These are phyloP conservation scores for Tulasnella sp. DNA, from an alignment of 768 basidiomycete species.

Conservation along the genomic window DNA sequence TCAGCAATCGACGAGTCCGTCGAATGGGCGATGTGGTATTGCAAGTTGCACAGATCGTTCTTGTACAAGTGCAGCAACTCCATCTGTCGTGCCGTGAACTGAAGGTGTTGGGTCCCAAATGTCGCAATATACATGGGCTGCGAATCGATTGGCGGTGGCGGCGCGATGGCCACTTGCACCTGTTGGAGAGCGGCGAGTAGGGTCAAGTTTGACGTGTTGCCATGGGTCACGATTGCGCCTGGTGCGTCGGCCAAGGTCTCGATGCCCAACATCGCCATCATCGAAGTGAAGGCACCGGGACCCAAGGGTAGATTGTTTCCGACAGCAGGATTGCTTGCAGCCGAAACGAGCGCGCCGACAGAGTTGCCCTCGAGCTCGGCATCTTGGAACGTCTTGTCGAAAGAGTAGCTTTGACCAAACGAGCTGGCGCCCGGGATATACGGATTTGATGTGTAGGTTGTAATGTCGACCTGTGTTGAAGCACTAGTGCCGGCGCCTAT, in stretches of 20 bases:
- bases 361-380: not conserved
- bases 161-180: not conserved
- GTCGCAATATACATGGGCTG: not conserved
- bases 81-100: not conserved
- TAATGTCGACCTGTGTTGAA: not conserved
- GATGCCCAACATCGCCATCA: not conserved
- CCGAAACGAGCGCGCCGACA: not conserved
- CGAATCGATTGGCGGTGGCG: constrained; percentile 2
- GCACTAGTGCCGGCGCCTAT: not conserved
- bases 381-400: constrained; percentile 10
- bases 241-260: not conserved
- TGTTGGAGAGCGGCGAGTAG: constrained; percentile 3
- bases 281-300: not conserved
- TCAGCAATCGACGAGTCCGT: constrained; percentile 5
- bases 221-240: not conserved
- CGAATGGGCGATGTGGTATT: constrained; percentile 19
- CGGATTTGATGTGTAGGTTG: not conserved
- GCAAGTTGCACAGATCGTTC: constrained; percentile 12
- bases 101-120: not conserved
- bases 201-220: not conserved
- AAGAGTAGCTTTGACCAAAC: constrained; percentile 11
- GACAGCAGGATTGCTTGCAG: not conserved
- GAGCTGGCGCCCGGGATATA: not conserved
- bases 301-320: not conserved
- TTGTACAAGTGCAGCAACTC: constrained; percentile 11